A percentile compares a stretch with the other conserved stretches of the same genome.
Conservation (phyloP, 2,329 filamentous ascomycete species). For the Xylaria sp. region DNA sequence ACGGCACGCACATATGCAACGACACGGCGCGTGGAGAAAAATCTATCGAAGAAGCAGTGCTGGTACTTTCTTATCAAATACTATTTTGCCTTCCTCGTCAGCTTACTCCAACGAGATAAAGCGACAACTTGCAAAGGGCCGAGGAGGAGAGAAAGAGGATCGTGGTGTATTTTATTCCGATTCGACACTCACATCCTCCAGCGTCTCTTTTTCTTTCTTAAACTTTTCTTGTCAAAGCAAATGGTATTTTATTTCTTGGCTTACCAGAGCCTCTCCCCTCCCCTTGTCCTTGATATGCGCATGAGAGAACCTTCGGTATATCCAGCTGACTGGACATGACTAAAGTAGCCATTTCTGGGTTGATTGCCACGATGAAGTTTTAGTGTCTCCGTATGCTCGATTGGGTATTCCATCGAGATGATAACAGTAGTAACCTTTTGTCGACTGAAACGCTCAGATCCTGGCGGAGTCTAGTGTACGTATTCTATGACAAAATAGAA, state of each 20-base stretch:
- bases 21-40: constrained; percentile 9
- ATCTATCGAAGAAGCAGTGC: constrained; percentile 7
- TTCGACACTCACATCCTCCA: constrained; percentile 14
- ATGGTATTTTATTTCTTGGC: not conserved
- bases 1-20: constrained; percentile 21
- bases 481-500: not conserved
- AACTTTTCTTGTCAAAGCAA: not conserved
- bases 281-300: constrained; percentile 5
- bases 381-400: not conserved
- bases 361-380: not conserved
- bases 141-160: not conserved
- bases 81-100: constrained; percentile 28
- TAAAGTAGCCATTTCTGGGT: not conserved
- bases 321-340: constrained; percentile 10
- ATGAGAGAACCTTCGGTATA: not conserved
- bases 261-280: constrained; percentile 2
- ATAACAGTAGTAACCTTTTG: constrained; percentile 9
- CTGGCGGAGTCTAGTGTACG: constrained; percentile 14
- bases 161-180: not conserved
- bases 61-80: constrained; percentile 34
- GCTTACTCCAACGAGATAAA: constrained; percentile 36
- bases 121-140: constrained; percentile 14
- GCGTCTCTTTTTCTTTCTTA: constrained; percentile 20
- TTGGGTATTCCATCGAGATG: not conserved
- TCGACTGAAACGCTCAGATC: constrained; percentile 21